Conservation (phyloP, 176 grass and related monocot species). For the Tillandsia leiboldiana region DNA sequence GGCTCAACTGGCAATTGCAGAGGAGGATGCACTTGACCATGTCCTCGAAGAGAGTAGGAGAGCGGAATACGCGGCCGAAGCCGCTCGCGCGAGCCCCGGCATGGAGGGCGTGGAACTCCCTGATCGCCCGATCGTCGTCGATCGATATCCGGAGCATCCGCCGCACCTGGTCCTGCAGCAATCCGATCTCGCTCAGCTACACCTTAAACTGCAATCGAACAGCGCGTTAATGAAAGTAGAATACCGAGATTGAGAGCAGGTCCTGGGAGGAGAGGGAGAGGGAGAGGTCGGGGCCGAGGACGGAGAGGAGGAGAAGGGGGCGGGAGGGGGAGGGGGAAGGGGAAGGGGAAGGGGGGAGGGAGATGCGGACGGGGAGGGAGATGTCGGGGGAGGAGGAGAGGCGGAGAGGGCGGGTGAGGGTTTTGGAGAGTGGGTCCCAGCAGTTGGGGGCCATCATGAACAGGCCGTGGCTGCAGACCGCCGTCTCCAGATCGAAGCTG, state of each 20-base stretch:
- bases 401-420: slow-evolving; percentile 60
- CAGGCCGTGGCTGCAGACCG: slow-evolving; percentile 81
- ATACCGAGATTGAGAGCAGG: slow-evolving; percentile 43
- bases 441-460: slow-evolving; percentile 94
- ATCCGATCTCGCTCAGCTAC: not conserved
- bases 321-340: not conserved
- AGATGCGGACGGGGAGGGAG: slow-evolving; percentile 35
- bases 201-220: not conserved
- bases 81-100: slow-evolving; percentile 30
- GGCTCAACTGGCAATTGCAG: slow-evolving; percentile 64
- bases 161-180: slow-evolving; percentile 51
- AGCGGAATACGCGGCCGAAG: slow-evolving; percentile 64
- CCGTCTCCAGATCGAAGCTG: slow-evolving; percentile 53
- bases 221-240: not conserved
- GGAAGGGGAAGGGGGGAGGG: slow-evolving; percentile 30
- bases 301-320: slow-evolving; percentile 35
- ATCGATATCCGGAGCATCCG: slow-evolving; percentile 65
- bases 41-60: slow-evolving; percentile 69
- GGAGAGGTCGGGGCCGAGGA: slow-evolving; percentile 21
- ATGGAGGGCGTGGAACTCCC: slow-evolving; percentile 55
- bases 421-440: slow-evolving; percentile 46
- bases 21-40: slow-evolving; percentile 90
- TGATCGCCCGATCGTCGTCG: slow-evolving; percentile 24
- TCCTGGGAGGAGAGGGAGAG: slow-evolving; percentile 32
- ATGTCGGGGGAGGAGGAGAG: slow-evolving; percentile 42